A percentile compares a stretch with the other conserved stretches of the same genome.
Evolutionary conservation across 371 early-diverging fungal genomes (phyloP).

Genomic region (Mortierella sp.): DNA sequence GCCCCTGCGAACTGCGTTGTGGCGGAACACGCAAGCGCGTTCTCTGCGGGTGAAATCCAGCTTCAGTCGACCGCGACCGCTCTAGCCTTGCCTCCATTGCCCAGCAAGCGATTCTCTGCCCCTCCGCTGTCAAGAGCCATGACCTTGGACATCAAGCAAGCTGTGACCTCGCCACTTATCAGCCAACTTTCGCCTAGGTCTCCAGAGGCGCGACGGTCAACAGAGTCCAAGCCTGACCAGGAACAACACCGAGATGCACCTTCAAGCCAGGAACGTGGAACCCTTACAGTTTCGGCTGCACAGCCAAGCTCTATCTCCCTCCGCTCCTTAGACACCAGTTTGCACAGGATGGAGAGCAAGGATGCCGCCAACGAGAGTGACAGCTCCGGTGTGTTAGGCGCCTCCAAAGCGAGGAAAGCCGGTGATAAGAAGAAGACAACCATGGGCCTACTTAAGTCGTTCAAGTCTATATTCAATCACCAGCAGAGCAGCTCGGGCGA

Average conservation of each 20-base stretch:
- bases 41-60: slow-evolving; percentile 50
- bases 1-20: slow-evolving; percentile 30
- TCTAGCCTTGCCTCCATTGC: slow-evolving; percentile 25
- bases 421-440: slow-evolving; percentile 43
- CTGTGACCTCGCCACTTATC: not conserved
- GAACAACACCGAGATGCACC: not conserved
- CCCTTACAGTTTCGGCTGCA: slow-evolving; percentile 18
- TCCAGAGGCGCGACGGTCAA: not conserved
- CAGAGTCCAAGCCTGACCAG: not conserved
- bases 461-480: slow-evolving; percentile 52
- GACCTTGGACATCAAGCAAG: slow-evolving; percentile 13
- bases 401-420: slow-evolving; percentile 19
- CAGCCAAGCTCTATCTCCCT: slow-evolving; percentile 30
- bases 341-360: slow-evolving; percentile 46
- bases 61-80: slow-evolving; percentile 19
- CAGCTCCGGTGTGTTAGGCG: slow-evolving; percentile 32
- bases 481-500: slow-evolving; percentile 19
- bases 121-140: slow-evolving; percentile 35
- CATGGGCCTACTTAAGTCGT: slow-evolving; percentile 39
- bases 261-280: not conserved
- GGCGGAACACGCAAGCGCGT: slow-evolving; percentile 36
- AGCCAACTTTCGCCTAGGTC: slow-evolving; percentile 7
- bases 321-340: slow-evolving; percentile 34
- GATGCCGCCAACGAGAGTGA: slow-evolving; percentile 53
- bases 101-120: slow-evolving; percentile 41